These are phyloP conservation scores for Aspergillus quadricinctus DNA, from an alignment of 2,329 filamentous ascomycete genomes.

Conservation along the genomic window DNA sequence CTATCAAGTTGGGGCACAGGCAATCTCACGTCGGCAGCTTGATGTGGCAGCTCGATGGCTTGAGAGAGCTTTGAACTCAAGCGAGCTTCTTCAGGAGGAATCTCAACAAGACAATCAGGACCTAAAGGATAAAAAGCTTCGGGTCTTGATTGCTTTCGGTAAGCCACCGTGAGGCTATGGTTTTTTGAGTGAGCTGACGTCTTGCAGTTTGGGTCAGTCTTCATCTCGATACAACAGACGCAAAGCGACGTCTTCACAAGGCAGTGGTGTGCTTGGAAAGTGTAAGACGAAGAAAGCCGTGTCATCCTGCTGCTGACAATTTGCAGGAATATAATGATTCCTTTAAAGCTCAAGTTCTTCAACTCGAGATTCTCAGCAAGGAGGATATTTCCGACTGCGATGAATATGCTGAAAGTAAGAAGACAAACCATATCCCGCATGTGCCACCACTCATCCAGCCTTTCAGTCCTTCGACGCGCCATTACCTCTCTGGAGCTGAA, in stretches of 20 bases:
- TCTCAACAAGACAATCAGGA: conserved; percentile 55
- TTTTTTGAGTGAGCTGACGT: conserved; percentile 3
- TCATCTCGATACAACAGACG: conserved; percentile 38
- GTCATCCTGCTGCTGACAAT: not conserved
- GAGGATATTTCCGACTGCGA: conserved; percentile 31
- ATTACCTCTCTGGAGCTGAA: conserved; percentile 57
- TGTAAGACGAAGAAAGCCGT: conserved; percentile 10
- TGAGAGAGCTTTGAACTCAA: conserved; percentile 58
- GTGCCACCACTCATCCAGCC: not conserved
- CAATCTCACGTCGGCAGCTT: conserved; percentile 51
- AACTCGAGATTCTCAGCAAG: conserved; percentile 60
- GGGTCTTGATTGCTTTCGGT: conserved; percentile 62
- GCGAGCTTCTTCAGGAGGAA: conserved; percentile 48
- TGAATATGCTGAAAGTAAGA: conserved; percentile 40
- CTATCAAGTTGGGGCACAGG: conserved; percentile 65
- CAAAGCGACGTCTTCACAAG: conserved; percentile 50
- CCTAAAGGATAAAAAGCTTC: conserved; percentile 60
- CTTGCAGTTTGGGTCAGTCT: conserved; percentile 25
- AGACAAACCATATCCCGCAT: not conserved
- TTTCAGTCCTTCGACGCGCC: conserved; percentile 55
- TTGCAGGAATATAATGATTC: conserved; percentile 57
- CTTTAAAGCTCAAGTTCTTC: conserved; percentile 62
- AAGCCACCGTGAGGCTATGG: conserved; percentile 21
- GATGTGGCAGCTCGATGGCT: conserved; percentile 66
- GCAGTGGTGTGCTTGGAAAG: conserved; percentile 58